phyloP scores from a whole-genome alignment of 345 rosid species.

The Bruguiera parviflora region DNA sequence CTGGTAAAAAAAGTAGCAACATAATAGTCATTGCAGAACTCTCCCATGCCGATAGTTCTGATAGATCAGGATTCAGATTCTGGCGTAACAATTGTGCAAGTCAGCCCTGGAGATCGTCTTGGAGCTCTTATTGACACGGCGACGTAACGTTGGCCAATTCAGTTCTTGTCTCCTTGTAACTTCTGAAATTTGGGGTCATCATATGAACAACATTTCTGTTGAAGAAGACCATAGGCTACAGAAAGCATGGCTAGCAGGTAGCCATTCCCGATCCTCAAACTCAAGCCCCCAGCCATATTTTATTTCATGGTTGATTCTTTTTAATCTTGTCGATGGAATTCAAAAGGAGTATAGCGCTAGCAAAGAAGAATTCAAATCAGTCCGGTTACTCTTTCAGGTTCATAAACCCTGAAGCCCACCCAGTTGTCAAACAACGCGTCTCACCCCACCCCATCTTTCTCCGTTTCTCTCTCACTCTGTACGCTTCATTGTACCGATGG shows the following conservation, averaged over 20 bases:
- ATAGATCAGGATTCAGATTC: constrained; percentile 89
- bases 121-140: constrained; percentile 96
- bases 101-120: constrained; percentile 93
- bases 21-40: constrained; percentile 42
- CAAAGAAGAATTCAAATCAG: no score
- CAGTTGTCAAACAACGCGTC: neutral
- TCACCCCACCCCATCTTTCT: neutral
- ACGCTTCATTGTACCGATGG: constrained; percentile 21
- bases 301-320: neutral
- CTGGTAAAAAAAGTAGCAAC: constrained; percentile 15
- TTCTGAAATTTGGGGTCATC: neutral
- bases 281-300: neutral
- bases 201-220: no score
- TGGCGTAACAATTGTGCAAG: constrained; percentile 74
- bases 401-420: neutral
- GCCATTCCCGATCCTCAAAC: neutral
- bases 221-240: neutral
- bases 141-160: constrained; percentile 13
- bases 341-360: no score
- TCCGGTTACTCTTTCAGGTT: no score
- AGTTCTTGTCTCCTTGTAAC: neutral
- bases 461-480: neutral
- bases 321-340: no score
- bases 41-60: constrained; percentile 65
- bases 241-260: neutral